Conservation (phyloP, 441 rosid genomes). For the Gossypium gossypioides region DNA sequence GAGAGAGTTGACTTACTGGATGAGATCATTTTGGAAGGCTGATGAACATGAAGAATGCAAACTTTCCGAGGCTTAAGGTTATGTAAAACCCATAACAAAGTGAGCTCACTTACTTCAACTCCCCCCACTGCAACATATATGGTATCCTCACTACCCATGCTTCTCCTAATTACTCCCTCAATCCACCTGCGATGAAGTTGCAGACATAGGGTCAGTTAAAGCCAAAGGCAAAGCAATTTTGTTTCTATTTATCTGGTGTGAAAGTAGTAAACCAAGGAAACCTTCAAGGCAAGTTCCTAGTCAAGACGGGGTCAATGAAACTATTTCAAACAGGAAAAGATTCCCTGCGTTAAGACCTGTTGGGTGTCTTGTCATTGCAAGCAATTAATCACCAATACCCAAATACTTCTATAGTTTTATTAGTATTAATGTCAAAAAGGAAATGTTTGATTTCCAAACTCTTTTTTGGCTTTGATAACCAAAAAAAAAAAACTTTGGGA, state of each 20-base stretch:
- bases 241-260: neutral
- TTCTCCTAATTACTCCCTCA: neutral
- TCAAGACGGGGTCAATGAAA: neutral
- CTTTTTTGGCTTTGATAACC: neutral
- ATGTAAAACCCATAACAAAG: conserved; percentile 52
- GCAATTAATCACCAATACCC: neutral
- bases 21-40: conserved; percentile 28
- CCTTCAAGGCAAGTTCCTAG: conserved; percentile 9
- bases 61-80: conserved; percentile 26
- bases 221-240: neutral
- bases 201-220: neutral
- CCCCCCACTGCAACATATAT: conserved; percentile 57
- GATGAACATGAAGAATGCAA: conserved; percentile 60
- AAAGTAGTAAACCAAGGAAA: neutral
- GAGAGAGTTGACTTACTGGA: conserved; percentile 22
- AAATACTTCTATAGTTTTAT: neutral
- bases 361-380: neutral
- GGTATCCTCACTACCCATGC: conserved; percentile 22
- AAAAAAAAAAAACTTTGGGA: neutral
- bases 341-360: neutral
- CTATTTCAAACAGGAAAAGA: neutral
- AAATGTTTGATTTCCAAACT: neutral
- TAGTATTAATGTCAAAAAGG: neutral
- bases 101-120: conserved; percentile 40
- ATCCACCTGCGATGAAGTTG: neutral